Evolutionary conservation across 805 yeast genomes (phyloP).

Genomic region (Yamadazyma endophytica): DNA sequence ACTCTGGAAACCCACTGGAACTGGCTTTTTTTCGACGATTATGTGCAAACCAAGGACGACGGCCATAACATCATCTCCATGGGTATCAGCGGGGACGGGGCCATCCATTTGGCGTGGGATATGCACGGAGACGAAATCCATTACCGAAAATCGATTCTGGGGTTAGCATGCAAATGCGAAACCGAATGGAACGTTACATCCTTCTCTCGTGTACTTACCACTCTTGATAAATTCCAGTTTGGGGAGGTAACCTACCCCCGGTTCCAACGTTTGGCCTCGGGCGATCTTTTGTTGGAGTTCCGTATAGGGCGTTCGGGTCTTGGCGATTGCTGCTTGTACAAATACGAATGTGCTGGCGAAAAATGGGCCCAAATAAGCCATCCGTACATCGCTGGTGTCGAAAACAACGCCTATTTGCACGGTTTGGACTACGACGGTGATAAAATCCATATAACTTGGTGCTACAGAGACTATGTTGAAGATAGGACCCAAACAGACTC

Average conservation of each 20-base stretch:
- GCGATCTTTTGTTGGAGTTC: constrained; percentile 9
- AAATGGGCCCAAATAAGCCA: constrained; percentile 9
- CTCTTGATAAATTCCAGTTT: constrained; percentile 3
- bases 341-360: constrained; percentile 3
- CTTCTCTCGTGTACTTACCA: constrained; percentile 1
- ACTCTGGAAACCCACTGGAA: constrained; percentile 8
- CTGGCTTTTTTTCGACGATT: constrained; percentile 11
- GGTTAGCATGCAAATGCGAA: constrained; percentile 4
- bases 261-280: constrained; percentile 9
- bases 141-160: constrained; percentile 9
- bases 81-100: constrained; percentile 18
- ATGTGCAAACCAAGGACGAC: constrained; percentile 13
- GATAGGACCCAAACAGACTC: constrained; percentile 5
- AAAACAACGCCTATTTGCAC: constrained; percentile 14
- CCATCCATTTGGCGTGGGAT: constrained; percentile 16
- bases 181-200: constrained; percentile 2
- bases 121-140: constrained; percentile 15
- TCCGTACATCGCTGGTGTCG: constrained; percentile 11
- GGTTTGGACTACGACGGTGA: constrained; percentile 11
- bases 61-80: constrained; percentile 17
- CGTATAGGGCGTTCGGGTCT: constrained; percentile 15
- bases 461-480: constrained; percentile 15
- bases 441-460: constrained; percentile 13
- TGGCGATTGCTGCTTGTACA: constrained; percentile 13
- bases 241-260: constrained; percentile 14